Base-by-base conservation (phyloP, 1,139 yeast species). In the Blastobotrys serpentis region DNA sequence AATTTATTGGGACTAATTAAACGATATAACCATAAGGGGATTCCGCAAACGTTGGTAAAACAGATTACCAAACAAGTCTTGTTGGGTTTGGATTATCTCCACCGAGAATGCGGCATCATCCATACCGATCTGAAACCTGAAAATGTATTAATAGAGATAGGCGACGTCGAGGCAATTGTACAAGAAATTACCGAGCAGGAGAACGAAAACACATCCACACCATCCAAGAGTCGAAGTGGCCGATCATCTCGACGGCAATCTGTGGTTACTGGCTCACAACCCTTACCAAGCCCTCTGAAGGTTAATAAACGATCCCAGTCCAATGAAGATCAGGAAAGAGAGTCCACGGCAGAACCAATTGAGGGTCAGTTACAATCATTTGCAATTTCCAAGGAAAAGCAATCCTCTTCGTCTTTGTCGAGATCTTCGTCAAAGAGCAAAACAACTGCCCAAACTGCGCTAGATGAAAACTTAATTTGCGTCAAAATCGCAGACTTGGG, bases 61-160 rank as follows among this genome's bases (percentile, higher is more conserved):
- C 94, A 84, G 65, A 84, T 88, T 45, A 81, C 94, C 6, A 83
- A 82, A 56, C 96, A 88, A 65, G 75, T 87, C 36, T 69, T 87
- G 46, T 72, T 84, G 17, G 88, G 92, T 0, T 71, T 86, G 54
- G 95, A 88, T 66, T 87, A 84, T 63, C 70, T 88, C 55, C 96
- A 88, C 64, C 71, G 92, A 41, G 83, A 78, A 57, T 86, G 95
- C 67, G 96, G 95, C n/a, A 83, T 88, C 30, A 85, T 88, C 52
- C 96, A 88, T 67, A 88, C 96, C 0, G 96, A 88, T 62, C 72
- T 88, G 53, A 88, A 88, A 66, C 96, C 96, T 0, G 96, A 88
- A 64, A 88, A 88, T 63, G 84, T 88, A n/a, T 70, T 88, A 54
- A 76, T 87, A 44, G 89, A 85, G 60, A 83, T 87, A 52, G 84